These are phyloP conservation scores for Stephania cephalantha DNA, from an alignment of 164 flowering plant genomes.

Conservation along the genomic window DNA sequence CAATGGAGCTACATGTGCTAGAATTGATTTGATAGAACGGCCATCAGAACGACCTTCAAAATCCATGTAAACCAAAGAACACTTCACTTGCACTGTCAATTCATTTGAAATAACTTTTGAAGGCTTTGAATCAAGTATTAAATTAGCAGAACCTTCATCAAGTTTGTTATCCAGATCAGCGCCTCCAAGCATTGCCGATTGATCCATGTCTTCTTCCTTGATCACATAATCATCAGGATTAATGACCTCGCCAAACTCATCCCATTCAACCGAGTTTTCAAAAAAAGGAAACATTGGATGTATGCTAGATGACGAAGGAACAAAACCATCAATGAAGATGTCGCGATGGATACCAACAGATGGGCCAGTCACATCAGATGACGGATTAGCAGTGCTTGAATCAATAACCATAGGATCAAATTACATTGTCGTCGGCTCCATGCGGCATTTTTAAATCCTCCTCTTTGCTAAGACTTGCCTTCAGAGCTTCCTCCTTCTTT, in stretches of 20 bases:
- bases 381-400: conserved; percentile 23
- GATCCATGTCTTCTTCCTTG: conserved; percentile 81
- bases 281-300: conserved; percentile 94
- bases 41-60: conserved; percentile 99
- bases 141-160: conserved; percentile 70
- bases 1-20: conserved; percentile 82
- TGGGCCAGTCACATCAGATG: conserved; percentile 46
- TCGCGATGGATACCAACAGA: conserved; percentile 47
- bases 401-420: conserved; percentile 89
- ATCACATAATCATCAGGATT: conserved; percentile 89
- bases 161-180: conserved; percentile 68
- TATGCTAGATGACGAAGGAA: conserved; percentile 65
- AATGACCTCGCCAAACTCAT: conserved; percentile 95
- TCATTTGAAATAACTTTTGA: conserved; percentile 91
- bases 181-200: conserved; percentile 36
- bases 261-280: conserved; percentile 84
- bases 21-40: conserved; percentile 86
- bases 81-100: conserved; percentile 88
- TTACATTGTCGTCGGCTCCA: conserved; percentile 39
- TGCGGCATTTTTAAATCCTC: conserved; percentile 64
- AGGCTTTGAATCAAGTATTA: conserved; percentile 79
- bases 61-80: conserved; percentile 71
- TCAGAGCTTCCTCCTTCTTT: conserved; percentile 79
- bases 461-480: conserved; percentile 73
- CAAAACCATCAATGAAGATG: conserved; percentile 85